A percentile compares a stretch with the other conserved stretches of the same genome.
Conservation (phyloP, 1,284 basidiomycete genomes). For the Ustilago bromivora region DNA sequence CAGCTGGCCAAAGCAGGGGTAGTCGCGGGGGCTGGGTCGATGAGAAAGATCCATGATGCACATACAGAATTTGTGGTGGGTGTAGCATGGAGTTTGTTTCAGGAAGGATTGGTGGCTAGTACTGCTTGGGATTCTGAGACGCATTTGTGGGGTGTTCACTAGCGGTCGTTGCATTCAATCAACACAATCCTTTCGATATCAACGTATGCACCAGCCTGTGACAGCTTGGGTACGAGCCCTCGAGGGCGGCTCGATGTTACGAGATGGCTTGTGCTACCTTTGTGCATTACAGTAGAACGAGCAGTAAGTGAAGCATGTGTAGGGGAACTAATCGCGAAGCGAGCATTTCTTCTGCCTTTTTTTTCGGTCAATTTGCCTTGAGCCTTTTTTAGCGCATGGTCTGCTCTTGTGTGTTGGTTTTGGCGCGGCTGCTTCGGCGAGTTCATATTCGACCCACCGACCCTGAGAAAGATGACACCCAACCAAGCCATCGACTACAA, state of each 20-base stretch:
- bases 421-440: neutral
- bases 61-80: conserved; percentile 97
- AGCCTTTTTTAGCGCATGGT: neutral
- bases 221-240: no score
- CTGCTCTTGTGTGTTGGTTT: neutral
- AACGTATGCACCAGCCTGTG: neutral
- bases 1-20: conserved; percentile 72
- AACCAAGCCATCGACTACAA: no score
- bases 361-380: conserved; percentile 2
- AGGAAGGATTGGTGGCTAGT: conserved; percentile 84
- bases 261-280: neutral
- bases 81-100: conserved; percentile 83
- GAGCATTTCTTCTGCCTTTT: neutral
- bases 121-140: conserved; percentile 90
- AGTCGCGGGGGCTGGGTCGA: conserved; percentile 59
- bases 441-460: neutral
- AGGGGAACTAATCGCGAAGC: neutral
- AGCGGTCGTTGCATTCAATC: neutral
- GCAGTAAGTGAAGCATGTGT: neutral
- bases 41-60: conserved; percentile 78
- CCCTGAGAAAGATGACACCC: neutral
- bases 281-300: neutral
- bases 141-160: conserved; percentile 74
- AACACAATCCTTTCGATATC: neutral
- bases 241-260: neutral